A percentile compares a stretch with the other conserved stretches of the same genome.
Evolutionary conservation across 768 basidiomycete species (phyloP).

Genomic region (Serendipita vermifera): DNA sequence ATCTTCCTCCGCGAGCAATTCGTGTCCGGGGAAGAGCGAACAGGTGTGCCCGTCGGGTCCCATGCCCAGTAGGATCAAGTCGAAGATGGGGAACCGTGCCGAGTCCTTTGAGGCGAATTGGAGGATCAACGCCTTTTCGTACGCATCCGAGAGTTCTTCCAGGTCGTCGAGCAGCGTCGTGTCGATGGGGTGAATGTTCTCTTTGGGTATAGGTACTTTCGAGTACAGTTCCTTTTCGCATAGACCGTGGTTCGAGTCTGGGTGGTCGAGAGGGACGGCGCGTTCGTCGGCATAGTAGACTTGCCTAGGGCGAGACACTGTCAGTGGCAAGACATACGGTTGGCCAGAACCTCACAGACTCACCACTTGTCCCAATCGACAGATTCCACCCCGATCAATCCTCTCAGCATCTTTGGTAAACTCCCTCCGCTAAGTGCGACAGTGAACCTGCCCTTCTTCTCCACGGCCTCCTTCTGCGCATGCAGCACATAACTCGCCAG

Average conservation of each 20-base stretch:
- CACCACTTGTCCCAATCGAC: conserved; percentile 94
- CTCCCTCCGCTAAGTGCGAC: conserved; percentile 91
- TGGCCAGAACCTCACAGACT: conserved; percentile 17
- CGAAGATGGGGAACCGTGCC: conserved; percentile 94
- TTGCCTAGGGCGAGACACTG: conserved; percentile 52
- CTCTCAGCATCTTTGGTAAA: conserved; percentile 67
- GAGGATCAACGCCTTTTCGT: conserved; percentile 71
- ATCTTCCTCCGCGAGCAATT: conserved; percentile 59
- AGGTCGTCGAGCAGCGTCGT: conserved; percentile 48
- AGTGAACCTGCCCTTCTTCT: conserved; percentile 82
- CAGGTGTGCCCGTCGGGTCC: conserved; percentile 98
- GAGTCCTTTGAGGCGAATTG: conserved; percentile 89
- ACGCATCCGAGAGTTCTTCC: conserved; percentile 68
- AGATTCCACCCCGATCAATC: conserved; percentile 47
- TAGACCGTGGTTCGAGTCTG: conserved; percentile 82
- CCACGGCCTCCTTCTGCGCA: conserved; percentile 79
- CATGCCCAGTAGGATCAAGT: conserved; percentile 92
- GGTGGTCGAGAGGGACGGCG: conserved; percentile 80
- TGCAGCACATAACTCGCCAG: conserved; percentile 76
- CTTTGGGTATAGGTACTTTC: conserved; percentile 62
- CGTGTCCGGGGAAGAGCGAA: conserved; percentile 91
- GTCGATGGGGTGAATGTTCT: conserved; percentile 80
- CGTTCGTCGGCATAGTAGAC: conserved; percentile 97
- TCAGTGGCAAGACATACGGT: neutral
- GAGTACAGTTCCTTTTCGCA: conserved; percentile 63